A percentile compares a stretch with the other conserved stretches of the same genome.
These are phyloP conservation scores for Cladosporium sp. DNA, from an alignment of 2,329 filamentous ascomycete genomes.

Conservation along the genomic window DNA sequence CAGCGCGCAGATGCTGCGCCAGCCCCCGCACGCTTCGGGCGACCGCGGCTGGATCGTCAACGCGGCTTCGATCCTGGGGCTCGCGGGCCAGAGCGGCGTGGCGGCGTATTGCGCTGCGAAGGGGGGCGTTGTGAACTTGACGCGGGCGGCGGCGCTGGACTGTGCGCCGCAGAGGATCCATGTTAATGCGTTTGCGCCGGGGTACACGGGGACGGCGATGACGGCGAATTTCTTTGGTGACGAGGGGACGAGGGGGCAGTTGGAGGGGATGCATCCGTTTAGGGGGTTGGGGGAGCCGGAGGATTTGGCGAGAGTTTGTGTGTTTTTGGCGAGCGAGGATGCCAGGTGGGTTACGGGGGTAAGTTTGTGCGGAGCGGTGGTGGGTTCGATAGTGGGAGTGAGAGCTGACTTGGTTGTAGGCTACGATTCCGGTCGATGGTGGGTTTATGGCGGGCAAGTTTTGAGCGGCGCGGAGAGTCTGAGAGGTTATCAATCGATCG, in stretches of 20 bases:
- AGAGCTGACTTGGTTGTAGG: background rate
- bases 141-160: constrained; percentile 23
- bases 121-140: constrained; percentile 24
- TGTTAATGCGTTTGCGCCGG: constrained; percentile 25
- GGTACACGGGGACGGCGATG: constrained; percentile 21
- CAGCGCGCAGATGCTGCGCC: constrained; percentile 44
- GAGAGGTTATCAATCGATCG: background rate
- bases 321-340: constrained; percentile 75
- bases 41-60: constrained; percentile 48
- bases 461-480: background rate
- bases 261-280: constrained; percentile 74
- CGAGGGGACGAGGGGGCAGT: constrained; percentile 61
- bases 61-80: constrained; percentile 39
- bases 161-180: constrained; percentile 25
- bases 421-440: constrained; percentile 16
- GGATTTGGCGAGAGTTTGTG: constrained; percentile 74
- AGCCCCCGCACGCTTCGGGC: constrained; percentile 35
- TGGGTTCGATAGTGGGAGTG: background rate
- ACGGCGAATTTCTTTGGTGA: constrained; percentile 19
- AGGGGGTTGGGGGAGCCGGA: constrained; percentile 63
- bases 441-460: constrained; percentile 6
- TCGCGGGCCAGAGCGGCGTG: constrained; percentile 25
- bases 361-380: background rate
- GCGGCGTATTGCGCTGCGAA: constrained; percentile 25
- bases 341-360: constrained; percentile 74